Conservation (phyloP, 805 yeast genomes). For the Monosporozyma unispora region DNA sequence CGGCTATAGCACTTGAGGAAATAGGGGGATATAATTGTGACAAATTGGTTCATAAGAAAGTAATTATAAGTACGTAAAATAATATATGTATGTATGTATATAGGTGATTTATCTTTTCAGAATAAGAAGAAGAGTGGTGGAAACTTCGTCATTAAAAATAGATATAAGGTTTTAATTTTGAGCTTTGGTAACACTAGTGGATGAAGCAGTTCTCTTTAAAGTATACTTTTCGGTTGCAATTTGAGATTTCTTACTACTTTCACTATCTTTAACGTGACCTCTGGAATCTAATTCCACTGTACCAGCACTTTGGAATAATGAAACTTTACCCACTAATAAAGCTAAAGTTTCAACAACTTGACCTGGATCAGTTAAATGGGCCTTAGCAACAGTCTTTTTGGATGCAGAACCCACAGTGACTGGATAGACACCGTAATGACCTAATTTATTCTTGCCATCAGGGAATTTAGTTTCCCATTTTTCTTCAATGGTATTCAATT, state of each 20-base stretch:
- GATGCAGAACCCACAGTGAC: conserved; percentile 91
- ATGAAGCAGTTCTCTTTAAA: conserved; percentile 22
- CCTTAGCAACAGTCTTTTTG: conserved; percentile 73
- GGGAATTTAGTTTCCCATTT: conserved; percentile 30
- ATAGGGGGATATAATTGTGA: too few relatives aligned
- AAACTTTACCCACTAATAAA: conserved; percentile 66
- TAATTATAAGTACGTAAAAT: background rate
- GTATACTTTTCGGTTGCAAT: conserved; percentile 25
- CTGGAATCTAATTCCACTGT: conserved; percentile 67
- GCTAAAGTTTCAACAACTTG: conserved; percentile 83
- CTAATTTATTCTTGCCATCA: conserved; percentile 37
- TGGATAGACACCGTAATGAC: conserved; percentile 61
- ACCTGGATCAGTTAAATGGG: conserved; percentile 74
- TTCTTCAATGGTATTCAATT: conserved; percentile 55
- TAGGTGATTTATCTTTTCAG: background rate
- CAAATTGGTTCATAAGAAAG: background rate
- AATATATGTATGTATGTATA: background rate
- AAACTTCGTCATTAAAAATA: background rate
- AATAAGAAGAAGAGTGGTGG: background rate
- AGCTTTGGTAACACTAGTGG: conserved; percentile 4
- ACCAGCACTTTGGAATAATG: conserved; percentile 70
- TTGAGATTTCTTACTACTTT: conserved; percentile 33
- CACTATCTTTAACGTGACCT: conserved; percentile 51
- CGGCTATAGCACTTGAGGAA: too few relatives aligned
- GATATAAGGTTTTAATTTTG: too few relatives aligned